Evolutionary conservation across 2,329 filamentous ascomycete genomes (phyloP), one percentile per base, ranked within the genome.

Genomic region (Sclerotinia sclerotiorum): DNA sequence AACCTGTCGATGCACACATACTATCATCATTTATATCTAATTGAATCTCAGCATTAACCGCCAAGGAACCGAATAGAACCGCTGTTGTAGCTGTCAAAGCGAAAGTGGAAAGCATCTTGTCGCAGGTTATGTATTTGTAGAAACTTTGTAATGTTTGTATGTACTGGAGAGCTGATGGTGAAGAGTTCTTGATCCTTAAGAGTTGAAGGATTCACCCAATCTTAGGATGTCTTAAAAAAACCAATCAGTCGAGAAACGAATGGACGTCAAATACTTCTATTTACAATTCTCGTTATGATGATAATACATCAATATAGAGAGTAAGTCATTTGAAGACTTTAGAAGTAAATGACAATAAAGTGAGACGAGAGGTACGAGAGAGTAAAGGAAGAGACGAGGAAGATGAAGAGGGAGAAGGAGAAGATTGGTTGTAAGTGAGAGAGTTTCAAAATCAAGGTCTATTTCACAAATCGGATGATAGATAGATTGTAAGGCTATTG

Each of bases 21-120:
- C 76, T 60, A 27, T 72, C 46, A 60, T 71, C 73, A 7, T 71
- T 71, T 15, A 77, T 68, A 69, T 77, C 73, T 5, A 78, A 58
- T 32, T 73, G 69, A 39, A 77, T 72, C 39, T 76, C 70, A 44
- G 74, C 75, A 56, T 64, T 49, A 7, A 75, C 70, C 84, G 82
- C 49, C 39, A n/a, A 65, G 35, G 73, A 69, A 54, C 70, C 71
- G 5, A 76, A 32, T 7, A 76, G 67, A 54, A 74, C 64, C 51
- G 70, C 73, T 5, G 71, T 62, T 19, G 72, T 72, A 60, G 72
- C 70, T 51, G 70, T 70, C 24, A 71, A 70, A 73, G 74, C 49
- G 70, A 73, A 64, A 54, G 71, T 70, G 10, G 71, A 61, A 69
- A 73, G 67, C 75, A 76, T 73, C 48, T 19, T 73, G 66, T 57